Evolutionary conservation across 306 rosid genomes (phyloP).

Genomic region (Dalbergia oliveri): DNA sequence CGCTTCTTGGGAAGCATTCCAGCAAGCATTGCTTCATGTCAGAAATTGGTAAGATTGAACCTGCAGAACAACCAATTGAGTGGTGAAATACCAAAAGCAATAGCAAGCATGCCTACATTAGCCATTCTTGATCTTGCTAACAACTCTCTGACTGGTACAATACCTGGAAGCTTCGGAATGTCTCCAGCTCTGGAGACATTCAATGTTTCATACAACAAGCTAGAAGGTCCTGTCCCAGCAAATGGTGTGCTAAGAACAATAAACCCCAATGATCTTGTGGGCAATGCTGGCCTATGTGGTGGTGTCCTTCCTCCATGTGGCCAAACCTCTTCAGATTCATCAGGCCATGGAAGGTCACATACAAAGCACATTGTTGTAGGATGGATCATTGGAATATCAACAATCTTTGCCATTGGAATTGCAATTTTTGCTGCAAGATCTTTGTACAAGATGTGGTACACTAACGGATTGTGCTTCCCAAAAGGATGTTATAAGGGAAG

Average conservation of each 20-base stretch:
- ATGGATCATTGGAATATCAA: slow-evolving; percentile 74
- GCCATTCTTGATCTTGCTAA: slow-evolving; percentile 89
- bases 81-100: slow-evolving; percentile 76
- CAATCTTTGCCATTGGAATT: slow-evolving; percentile 62
- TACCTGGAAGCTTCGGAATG: slow-evolving; percentile 79
- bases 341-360: slow-evolving; percentile 55
- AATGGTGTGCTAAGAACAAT: slow-evolving; percentile 79
- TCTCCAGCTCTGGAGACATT: slow-evolving; percentile 89
- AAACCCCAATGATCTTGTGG: slow-evolving; percentile 80
- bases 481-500: slow-evolving; percentile 65
- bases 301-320: slow-evolving; percentile 81
- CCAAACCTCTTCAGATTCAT: slow-evolving; percentile 45
- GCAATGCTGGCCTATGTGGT: slow-evolving; percentile 82
- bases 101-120: slow-evolving; percentile 83
- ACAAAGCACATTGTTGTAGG: slow-evolving; percentile 63
- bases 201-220: slow-evolving; percentile 83
- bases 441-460: slow-evolving; percentile 77
- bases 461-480: slow-evolving; percentile 69
- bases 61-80: slow-evolving; percentile 75
- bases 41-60: slow-evolving; percentile 79
- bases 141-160: slow-evolving; percentile 83
- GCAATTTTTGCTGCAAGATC: slow-evolving; percentile 63
- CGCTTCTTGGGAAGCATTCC: slow-evolving; percentile 76
- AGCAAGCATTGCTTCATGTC: slow-evolving; percentile 81
- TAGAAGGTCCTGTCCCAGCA: slow-evolving; percentile 82